Base-by-base conservation (phyloP, 805 yeast species). In the Tetrapisispora nanseiensis region DNA sequence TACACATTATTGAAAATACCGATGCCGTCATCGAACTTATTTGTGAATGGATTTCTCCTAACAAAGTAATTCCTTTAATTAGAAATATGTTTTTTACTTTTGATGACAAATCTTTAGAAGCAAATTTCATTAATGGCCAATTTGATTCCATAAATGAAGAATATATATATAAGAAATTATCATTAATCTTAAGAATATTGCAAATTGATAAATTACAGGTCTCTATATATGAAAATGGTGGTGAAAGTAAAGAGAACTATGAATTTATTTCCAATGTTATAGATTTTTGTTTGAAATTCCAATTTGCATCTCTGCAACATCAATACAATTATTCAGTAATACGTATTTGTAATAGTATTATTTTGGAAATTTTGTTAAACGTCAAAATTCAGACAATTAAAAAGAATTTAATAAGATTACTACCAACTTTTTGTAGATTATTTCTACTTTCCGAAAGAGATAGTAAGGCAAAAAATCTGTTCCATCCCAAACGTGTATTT, bases 401-500 rank as follows among this genome's bases (percentile, higher is more conserved):
- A 42, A 72, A 69, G 49, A 69, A 75, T 9, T 49, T 78, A 22
- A 57, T 75, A 6, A 71, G 80, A 54, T 57, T 76, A 29, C 52
- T 81, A 33, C 82, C 86, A 13, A 68, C 73, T 0, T 55, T 81
- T 31, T 64, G 80, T 29, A 58, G 67, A 37, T 62, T 76, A 2
- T 73, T 82, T 47, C 63, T 71, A 46, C 71, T 69, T 51, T 71
- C 74, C 53, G 71, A 77, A 62, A 72, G 71, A 51, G 70, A 57
- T 66, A 78, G 56, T 59, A 57, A 66, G 46, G 56, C 50, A 15
- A 48, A 52, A 21, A 55, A 52, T 12, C 65, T 68, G 41, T 74
- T 75, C 61, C 71, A 70, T 45, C 74, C 78, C 28, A 78, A 74
- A 61, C 72, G 86, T 63, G 71, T 77, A 0, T 82, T 80, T 54